Evolutionary conservation across 176 grass and related monocot species (phyloP), one percentile per base, ranked within the genome.

Genomic region (sorghum (Sorghum bicolor)): DNA sequence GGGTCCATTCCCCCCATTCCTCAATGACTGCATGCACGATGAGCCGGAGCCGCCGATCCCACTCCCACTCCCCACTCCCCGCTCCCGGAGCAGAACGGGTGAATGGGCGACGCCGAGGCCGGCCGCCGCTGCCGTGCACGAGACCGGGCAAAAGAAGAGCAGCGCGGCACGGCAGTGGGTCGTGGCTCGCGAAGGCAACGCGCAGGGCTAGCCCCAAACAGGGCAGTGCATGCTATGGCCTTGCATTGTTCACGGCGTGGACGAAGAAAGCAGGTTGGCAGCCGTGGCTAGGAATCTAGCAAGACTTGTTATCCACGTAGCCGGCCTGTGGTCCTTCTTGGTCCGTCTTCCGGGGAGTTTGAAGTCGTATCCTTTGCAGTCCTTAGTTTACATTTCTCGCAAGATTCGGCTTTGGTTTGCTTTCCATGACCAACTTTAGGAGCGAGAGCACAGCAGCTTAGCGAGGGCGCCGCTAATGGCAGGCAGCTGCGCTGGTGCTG

Each of bases 281-380:
- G 57, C 47, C 73, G 22, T 84, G 76, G 80, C 76, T 87, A 80
- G 84, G 75, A 84, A 90, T 87, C 84, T 87, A 87, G 79, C 84
- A 75, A 87, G 80, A 33, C 89, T 84, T 87, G 89, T 65, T 80
- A 84, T 80, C 75, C 83, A 87, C 64, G 80, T 80, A 87, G 84
- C 84, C 63, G 31, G 43, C 8, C 73, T 72, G 80, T 45, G 70
- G 70, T 70, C 67, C 37, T 4, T 80, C 37, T 4, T 80, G 87
- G 87, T 89, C 82, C 87, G 85, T 90, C 68, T 69, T 57, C 84
- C 61, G 67, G 58, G 83, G 80, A 83, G 88, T 87, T 87, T 80
- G 80, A 90, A 80, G 84, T 90, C 89, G 84, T 87, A 87, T 90
- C 89, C 80, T 90, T 87, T 87, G 68, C 84, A 34, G 63, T 83